Base-by-base conservation (phyloP, 192 early-diverging fungal genomes). In the Coemansia sp. region DNA sequence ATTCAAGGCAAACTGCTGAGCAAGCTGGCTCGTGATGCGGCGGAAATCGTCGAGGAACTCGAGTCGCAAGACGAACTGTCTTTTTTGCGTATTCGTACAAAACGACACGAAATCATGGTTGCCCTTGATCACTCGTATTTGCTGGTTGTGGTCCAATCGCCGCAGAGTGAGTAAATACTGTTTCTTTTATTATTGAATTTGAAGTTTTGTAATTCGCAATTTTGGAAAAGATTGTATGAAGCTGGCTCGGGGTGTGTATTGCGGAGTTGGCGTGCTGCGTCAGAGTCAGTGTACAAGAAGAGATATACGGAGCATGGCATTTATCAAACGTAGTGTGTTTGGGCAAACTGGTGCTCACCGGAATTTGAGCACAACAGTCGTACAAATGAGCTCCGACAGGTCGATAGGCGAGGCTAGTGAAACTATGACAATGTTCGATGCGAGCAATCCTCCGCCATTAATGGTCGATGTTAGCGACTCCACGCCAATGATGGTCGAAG, bases 51-150 rank as follows among this genome's bases (percentile, higher is more conserved):
- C 19, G 62, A 87, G 21, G 88, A 92, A 53, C 72, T 97, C 57
- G 96, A 98, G 72, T 85, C 87, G 5, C 90, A 94, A 89, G 95
- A 98, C 68, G 96, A 97, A 49, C 73, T 98, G 59, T 94, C 92
- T 5, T 98, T 98, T 68, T 63, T 98, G 59, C 85, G 96, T 58
- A 90, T 98, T 52, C 83, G 96, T 32, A 93, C 93, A 22, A 96
- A 92, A 79, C 93, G 94, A 66, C 92, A 97, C 74, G 96, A 98
- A 70, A 91, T 98, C 51, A 96, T 98, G 93, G 86, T 98, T 14
- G 91, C 92, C 9, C 93, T 94, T 57, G 92, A 80, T 38, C 77
- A 70, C 57, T 66, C 61, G 37, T 80, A 80, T 43, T 59, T 80
- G 51, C 65, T 80, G 43, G 72, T 80, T 15, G 72, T 80, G 15